Percentiles rank a stretch among this genome's conserved stretches.
These are phyloP conservation scores for Sordariomycetes sp. DNA, from an alignment of 2,329 filamentous ascomycete genomes.

Conservation along the genomic window DNA sequence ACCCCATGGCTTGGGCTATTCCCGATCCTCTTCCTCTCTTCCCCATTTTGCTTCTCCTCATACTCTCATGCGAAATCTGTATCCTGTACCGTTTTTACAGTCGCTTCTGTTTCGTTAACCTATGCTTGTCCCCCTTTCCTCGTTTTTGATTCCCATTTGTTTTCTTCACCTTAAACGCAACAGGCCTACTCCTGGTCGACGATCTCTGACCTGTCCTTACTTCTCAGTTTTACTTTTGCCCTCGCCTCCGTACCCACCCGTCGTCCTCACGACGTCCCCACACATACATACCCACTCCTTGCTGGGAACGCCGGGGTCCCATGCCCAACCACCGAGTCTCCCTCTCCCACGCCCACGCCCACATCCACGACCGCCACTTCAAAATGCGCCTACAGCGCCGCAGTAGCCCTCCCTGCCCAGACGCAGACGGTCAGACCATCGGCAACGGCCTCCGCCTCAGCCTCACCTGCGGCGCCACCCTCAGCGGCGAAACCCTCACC, in stretches of 20 bases:
- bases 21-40: background rate
- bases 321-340: background rate
- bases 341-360: background rate
- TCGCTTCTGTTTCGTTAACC: background rate
- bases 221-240: background rate
- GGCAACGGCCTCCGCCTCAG: background rate
- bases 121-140: background rate
- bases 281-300: background rate
- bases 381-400: conserved; percentile 2
- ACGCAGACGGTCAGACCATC: conserved; percentile 2
- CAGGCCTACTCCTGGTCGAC: background rate
- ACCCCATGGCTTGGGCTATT: background rate
- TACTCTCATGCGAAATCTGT: background rate
- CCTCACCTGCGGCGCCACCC: conserved; percentile 1
- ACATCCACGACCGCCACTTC: background rate
- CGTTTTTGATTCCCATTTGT: background rate
- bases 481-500: conserved; percentile 2
- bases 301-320: background rate
- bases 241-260: background rate
- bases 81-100: background rate
- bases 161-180: background rate
- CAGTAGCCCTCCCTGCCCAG: conserved; percentile 6
- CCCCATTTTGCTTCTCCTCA: background rate
- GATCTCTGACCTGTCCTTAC: background rate
- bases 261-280: background rate